Base-by-base conservation (phyloP, 345 rosid genomes). In the rapeseed (Brassica napus) region DNA sequence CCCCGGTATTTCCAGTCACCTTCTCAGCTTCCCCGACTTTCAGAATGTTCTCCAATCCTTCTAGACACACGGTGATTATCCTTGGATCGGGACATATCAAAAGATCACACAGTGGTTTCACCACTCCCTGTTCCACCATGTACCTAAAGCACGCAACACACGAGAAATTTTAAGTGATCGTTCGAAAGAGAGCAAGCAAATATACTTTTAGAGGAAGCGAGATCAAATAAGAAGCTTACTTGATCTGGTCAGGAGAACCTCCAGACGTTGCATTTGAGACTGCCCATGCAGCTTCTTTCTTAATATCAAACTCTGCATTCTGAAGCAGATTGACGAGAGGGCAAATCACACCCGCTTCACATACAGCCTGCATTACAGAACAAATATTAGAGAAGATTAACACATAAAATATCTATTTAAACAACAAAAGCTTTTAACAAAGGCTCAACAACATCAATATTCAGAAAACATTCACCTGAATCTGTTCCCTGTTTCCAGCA, bases 221-320 rank as follows among this genome's bases (percentile, higher is more conserved):
- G 32, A 24, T 2, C 7, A 9, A 52, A 81, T 21, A 62, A 8
- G 7, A 55, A 8, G 9, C 31, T 64, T 86, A 92, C 97, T 92
- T 88, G 76, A 92, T 90, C 47, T 92, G 97, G 15, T 90, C 94
- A 11, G 86, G 86, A 49, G 87, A 76, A 64, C 93, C 94, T 16
- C 97, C 97, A 28, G 94, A 90, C 4, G 94, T 90, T 57, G 94
- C 90, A 84, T 92, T 92, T 62, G 97, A 90, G 42, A 92, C 74
- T 59, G 94, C 94, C 97, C 97, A 92, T 24, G 94, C 93, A 85
- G 97, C 93, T 85, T 92, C 97, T 79, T 92, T 92, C 87, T 92
- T 92, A 31, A 92, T 88, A 79, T 92, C 97, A 78, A 92, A 92
- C 81, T 90, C 97, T 4, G 97, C 94, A 78, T 79, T 89, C 70